Percentiles rank a stretch among this genome's conserved stretches.
Evolutionary conservation across 23 red algal species (phyloP).

Genomic region (Gracilariopsis chorda): DNA sequence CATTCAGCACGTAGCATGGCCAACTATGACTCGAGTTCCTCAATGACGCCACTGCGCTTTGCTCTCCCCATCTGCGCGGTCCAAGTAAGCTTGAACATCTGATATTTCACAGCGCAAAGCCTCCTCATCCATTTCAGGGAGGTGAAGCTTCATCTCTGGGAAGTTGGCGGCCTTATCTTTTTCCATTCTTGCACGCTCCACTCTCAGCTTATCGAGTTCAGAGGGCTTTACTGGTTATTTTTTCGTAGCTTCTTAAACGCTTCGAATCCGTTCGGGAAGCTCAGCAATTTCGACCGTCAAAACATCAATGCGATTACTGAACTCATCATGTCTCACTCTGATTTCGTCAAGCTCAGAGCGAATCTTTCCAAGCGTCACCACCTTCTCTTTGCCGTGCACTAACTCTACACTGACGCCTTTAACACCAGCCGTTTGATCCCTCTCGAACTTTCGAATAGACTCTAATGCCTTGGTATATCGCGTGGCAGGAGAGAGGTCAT

Average conservation of each 20-base stretch:
- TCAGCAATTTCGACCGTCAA: slow-evolving; percentile 43
- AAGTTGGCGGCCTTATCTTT: slow-evolving; percentile 42
- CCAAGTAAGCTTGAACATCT: slow-evolving; percentile 2
- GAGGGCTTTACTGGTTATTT: background rate
- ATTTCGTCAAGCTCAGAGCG: slow-evolving; percentile 58
- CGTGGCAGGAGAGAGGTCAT: slow-evolving; percentile 91
- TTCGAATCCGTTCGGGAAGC: background rate
- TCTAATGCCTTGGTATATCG: slow-evolving; percentile 95
- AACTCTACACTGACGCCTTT: slow-evolving; percentile 71
- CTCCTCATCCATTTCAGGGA: slow-evolving; percentile 43
- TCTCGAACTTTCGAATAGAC: slow-evolving; percentile 78
- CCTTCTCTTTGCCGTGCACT: slow-evolving; percentile 61
- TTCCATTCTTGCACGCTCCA: background rate
- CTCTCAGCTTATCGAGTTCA: slow-evolving; percentile 14
- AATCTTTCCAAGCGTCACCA: slow-evolving; percentile 52
- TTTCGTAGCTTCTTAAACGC: background rate
- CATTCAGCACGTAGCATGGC: slow-evolving; percentile 1
- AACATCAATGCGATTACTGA: slow-evolving; percentile 21
- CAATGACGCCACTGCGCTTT: slow-evolving; percentile 12
- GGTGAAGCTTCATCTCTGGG: slow-evolving; percentile 37
- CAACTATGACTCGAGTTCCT: background rate
- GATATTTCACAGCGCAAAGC: slow-evolving; percentile 16
- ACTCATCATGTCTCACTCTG: slow-evolving; percentile 33
- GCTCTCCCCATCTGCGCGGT: slow-evolving; percentile 34
- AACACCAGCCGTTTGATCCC: slow-evolving; percentile 73